Evolutionary conservation across 108 stramenopile species (phyloP), one percentile per base, ranked within the genome.

Genomic region (Cyclotella kingstonii): DNA sequence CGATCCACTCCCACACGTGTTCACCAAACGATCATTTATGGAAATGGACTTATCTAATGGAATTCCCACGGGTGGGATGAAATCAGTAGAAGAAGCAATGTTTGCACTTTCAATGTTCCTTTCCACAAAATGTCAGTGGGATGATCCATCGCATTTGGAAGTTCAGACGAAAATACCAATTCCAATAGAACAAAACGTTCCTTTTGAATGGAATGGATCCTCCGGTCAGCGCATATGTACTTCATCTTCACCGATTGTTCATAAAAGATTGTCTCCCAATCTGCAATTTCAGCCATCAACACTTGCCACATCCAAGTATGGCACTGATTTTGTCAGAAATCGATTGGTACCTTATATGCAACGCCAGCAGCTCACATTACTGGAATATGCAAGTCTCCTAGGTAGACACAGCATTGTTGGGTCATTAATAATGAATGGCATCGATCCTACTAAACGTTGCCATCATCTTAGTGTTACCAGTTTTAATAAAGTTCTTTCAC

Each of bases 341-440:
- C 70, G 76, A 21, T 33, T 72, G 11, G 21, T 73, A 7, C 70
- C 70, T 0, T 73, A 77, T 41, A 70, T 73, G 66, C 8, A 60
- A 34, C 31, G 23, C n/a, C 27, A 51, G 26, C 68, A 74, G 11
- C 73, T 86, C 21, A 77, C 87, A 17, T 31, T 89, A 8, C 51
- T 87, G 58, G 91, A 89, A 55, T 89, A 84, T 75, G 87, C 91
- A 0, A 66, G 60, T 5, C 68, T 82, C 65, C 8, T 87, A 12
- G 85, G 87, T 34, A 65, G 84, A 21, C 82, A 79, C 67, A 50
- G 57, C 12, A 85, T 89, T 60, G 79, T 89, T 8, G 75, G 63
- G 0, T 45, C 68, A 11, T 29, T 92, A 35, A 43, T 92, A 45
- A 8, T 70, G 36, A 87, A 81, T 35, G 91, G 86, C 9, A 35